Conservation (phyloP, 352 stramenopile species). For the Phytophthora aleatoria region DNA sequence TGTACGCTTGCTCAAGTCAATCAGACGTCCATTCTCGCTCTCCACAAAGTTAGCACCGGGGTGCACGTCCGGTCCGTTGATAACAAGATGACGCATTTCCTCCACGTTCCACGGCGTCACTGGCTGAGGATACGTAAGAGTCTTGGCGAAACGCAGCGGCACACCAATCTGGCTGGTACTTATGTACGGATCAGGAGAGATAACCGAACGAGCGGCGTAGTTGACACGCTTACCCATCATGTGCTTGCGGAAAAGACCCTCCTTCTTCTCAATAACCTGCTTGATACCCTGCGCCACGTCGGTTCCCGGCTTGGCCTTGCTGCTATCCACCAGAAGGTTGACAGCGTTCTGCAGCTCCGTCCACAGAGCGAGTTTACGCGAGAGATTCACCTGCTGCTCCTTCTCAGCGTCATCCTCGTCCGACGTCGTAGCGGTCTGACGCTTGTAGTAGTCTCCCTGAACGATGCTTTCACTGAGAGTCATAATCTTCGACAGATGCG, state of each 20-base stretch:
- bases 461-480: constrained; percentile 91
- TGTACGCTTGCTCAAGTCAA: constrained; percentile 95
- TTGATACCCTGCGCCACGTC: constrained; percentile 92
- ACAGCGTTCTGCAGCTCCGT: constrained; percentile 96
- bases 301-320: constrained; percentile 65
- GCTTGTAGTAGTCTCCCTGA: constrained; percentile 72
- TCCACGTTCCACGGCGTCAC: constrained; percentile 98
- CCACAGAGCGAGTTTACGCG: constrained; percentile 94
- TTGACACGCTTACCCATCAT: constrained; percentile 99
- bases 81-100: constrained; percentile 96
- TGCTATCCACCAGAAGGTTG: constrained; percentile 86
- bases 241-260: constrained; percentile 99
- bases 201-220: constrained; percentile 98
- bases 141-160: constrained; percentile 97
- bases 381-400: constrained; percentile 78
- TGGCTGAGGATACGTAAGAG: constrained; percentile 97
- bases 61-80: constrained; percentile 96
- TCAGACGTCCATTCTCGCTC: constrained; percentile 92
- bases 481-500: constrained; percentile 95
- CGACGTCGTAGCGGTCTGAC: constrained; percentile 48
- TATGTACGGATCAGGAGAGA: constrained; percentile 99
- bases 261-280: constrained; percentile 99
- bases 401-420: constrained; percentile 61
- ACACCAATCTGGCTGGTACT: constrained; percentile 99
- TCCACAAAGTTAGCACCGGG: constrained; percentile 98